Conservation (phyloP, 2,329 filamentous ascomycete species). For the Aspergillus sp. region DNA sequence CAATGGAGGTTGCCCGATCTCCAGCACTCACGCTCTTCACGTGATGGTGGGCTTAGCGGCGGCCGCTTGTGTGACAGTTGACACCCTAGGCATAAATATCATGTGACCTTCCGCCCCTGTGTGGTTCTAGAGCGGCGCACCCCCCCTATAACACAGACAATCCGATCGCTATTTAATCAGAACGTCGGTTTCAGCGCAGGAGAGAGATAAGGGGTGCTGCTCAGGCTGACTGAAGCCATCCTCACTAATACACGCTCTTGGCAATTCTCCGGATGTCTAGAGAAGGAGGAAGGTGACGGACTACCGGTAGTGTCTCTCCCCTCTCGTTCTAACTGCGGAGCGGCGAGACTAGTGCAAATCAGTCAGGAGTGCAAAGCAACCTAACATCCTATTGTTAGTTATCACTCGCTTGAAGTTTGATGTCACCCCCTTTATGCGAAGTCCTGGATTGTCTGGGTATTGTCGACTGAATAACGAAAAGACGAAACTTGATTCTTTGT, state of each 20-base stretch:
- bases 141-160: conserved; percentile 19
- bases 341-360: conserved; percentile 18
- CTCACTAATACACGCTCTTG: neutral
- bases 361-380: neutral
- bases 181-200: conserved; percentile 1
- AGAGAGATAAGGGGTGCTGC: conserved; percentile 13
- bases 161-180: conserved; percentile 1
- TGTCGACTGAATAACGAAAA: neutral
- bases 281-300: conserved; percentile 9
- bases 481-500: neutral
- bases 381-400: conserved; percentile 9
- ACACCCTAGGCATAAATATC: conserved; percentile 1
- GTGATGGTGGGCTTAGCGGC: neutral
- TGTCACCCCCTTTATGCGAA: conserved; percentile 2
- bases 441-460: neutral
- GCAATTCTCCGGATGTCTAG: conserved; percentile 3
- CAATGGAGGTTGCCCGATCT: neutral
- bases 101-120: conserved; percentile 18
- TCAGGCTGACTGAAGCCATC: neutral
- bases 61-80: neutral
- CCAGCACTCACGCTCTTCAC: conserved; percentile 2
- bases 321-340: conserved; percentile 24
- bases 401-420: conserved; percentile 5
- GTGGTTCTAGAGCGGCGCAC: conserved; percentile 25
- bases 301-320: conserved; percentile 14